Evolutionary conservation across 345 rosid genomes (phyloP).

Genomic region (Euphorbia tirucalli): DNA sequence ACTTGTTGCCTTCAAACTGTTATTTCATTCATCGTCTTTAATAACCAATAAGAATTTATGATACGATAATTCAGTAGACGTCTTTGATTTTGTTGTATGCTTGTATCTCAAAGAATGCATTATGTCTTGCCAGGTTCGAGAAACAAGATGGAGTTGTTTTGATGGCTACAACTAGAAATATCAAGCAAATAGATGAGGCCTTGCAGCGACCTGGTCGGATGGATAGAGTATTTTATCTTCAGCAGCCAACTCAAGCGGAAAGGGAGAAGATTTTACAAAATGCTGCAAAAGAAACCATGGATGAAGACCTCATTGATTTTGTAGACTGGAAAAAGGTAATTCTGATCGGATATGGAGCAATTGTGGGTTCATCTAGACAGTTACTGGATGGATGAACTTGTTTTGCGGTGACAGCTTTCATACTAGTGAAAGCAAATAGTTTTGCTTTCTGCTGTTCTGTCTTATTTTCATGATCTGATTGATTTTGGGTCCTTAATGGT

Average conservation of each 20-base stretch:
- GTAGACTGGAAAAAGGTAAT: slow-evolving; percentile 90
- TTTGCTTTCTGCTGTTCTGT: background rate
- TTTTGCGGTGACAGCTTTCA: background rate
- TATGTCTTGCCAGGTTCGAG: slow-evolving; percentile 64
- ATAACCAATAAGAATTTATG: background rate
- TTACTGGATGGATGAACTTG: background rate
- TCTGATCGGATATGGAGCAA: background rate
- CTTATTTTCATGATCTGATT: background rate
- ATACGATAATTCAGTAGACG: background rate
- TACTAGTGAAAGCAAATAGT: background rate
- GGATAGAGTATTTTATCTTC: slow-evolving; percentile 93
- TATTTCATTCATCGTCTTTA: background rate
- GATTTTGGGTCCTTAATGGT: background rate
- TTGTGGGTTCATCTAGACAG: background rate
- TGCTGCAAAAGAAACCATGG: slow-evolving; percentile 90
- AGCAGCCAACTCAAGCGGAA: slow-evolving; percentile 80
- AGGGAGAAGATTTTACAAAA: slow-evolving; percentile 76
- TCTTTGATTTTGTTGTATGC: background rate
- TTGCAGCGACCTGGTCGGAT: slow-evolving; percentile 92
- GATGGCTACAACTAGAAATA: slow-evolving; percentile 92
- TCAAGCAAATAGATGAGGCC: slow-evolving; percentile 90
- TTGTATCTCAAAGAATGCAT: slow-evolving; percentile 10
- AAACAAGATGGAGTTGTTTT: slow-evolving; percentile 97
- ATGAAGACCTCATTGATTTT: slow-evolving; percentile 63
- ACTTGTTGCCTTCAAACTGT: slow-evolving; percentile 3